Evolutionary conservation across 2,329 filamentous ascomycete species (phyloP).

Genomic region (Ceratocystis papillata): DNA sequence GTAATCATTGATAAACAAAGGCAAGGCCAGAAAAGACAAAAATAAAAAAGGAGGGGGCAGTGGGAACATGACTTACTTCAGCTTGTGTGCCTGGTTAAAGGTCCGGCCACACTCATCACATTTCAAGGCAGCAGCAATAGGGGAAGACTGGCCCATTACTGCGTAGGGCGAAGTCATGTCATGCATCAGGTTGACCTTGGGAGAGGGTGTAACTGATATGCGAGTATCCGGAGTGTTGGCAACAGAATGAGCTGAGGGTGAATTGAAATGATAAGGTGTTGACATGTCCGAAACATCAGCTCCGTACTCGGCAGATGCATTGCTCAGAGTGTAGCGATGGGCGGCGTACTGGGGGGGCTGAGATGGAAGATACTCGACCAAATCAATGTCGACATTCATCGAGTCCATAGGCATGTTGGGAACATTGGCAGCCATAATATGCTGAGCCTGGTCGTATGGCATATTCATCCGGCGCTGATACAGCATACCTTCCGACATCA

Average conservation of each 20-base stretch:
- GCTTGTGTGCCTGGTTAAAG: slow-evolving; percentile 50
- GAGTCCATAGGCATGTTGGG: slow-evolving; percentile 14
- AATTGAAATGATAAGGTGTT: slow-evolving; percentile 32
- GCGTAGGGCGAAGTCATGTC: slow-evolving; percentile 33
- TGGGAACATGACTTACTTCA: slow-evolving; percentile 38
- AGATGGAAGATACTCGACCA: slow-evolving; percentile 23
- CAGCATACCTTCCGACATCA: slow-evolving; percentile 16
- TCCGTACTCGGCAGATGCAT: slow-evolving; percentile 25
- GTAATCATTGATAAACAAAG: slow-evolving; percentile 20
- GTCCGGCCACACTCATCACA: slow-evolving; percentile 37
- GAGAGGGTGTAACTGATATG: slow-evolving; percentile 35
- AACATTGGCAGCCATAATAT: slow-evolving; percentile 13
- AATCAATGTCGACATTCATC: slow-evolving; percentile 20
- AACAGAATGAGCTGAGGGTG: slow-evolving; percentile 32
- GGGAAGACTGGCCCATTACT: slow-evolving; percentile 22
- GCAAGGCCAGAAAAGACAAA: neutral
- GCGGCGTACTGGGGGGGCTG: slow-evolving; percentile 5
- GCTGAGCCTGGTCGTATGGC: slow-evolving; percentile 14
- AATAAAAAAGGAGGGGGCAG: neutral
- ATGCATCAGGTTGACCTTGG: slow-evolving; percentile 32
- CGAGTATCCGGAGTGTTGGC: slow-evolving; percentile 41
- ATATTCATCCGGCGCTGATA: slow-evolving; percentile 17
- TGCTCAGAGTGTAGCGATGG: slow-evolving; percentile 23
- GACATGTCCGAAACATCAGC: slow-evolving; percentile 35
- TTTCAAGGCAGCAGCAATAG: slow-evolving; percentile 27